These are phyloP conservation scores for Solanum piurae DNA, from an alignment of 257 asterid species.

Conservation along the genomic window DNA sequence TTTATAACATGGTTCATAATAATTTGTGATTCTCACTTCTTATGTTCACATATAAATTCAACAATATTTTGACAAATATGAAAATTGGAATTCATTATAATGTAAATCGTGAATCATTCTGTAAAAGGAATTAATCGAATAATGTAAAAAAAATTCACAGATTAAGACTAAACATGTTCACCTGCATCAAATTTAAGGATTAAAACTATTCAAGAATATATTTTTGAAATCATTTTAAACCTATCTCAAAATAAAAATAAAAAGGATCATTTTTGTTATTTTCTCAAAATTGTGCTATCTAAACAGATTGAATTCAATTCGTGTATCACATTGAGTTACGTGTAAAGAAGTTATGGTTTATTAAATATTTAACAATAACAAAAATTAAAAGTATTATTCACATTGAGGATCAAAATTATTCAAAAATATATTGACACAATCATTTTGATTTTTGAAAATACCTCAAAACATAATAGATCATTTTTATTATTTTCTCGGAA, in stretches of 20 bases:
- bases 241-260: background rate
- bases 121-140: background rate
- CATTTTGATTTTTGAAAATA: background rate
- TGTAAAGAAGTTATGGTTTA: too few species aligned
- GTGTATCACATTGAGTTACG: too few species aligned
- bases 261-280: background rate
- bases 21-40: background rate
- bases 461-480: background rate
- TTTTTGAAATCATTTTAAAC: background rate
- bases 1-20: background rate
- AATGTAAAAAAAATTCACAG: background rate
- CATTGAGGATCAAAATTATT: background rate
- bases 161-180: background rate
- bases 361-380: too few species aligned
- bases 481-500: background rate
- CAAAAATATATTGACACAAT: fast-evolving
- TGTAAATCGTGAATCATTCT: background rate
- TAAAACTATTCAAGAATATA: background rate
- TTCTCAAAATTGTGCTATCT: background rate
- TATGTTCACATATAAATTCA: background rate
- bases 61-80: background rate
- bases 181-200: background rate
- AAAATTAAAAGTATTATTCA: too few species aligned
- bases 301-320: background rate
- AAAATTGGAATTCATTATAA: background rate